These are phyloP conservation scores for Kentomonas sorsogonicus DNA, from an alignment of 208 protist genomes.

Conservation along the genomic window DNA sequence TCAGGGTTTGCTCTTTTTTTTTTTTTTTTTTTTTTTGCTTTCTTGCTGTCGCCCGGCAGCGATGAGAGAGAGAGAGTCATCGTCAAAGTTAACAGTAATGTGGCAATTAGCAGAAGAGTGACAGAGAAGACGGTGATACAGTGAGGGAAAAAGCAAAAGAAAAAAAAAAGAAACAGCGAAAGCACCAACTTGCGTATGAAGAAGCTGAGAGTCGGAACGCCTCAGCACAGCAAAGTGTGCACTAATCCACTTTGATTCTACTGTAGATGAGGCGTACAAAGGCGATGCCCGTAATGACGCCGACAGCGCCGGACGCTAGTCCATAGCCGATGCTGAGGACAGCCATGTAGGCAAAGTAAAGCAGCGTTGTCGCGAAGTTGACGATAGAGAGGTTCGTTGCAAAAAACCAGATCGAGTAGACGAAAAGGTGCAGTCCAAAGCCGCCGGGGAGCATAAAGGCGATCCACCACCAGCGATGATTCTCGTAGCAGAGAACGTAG, in stretches of 20 bases:
- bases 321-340: constrained; percentile 74
- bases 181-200: background rate
- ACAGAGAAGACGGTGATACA: background rate
- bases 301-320: constrained; percentile 75
- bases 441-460: constrained; percentile 90
- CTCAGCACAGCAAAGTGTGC: background rate
- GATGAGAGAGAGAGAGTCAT: background rate
- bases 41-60: background rate
- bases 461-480: constrained; percentile 98
- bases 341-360: constrained; percentile 90
- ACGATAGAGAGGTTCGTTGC: constrained; percentile 59
- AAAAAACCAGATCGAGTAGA: constrained; percentile 91
- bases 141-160: background rate
- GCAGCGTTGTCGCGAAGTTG: constrained; percentile 57
- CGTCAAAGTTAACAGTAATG: no score
- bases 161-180: background rate
- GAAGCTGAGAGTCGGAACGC: constrained; percentile 15
- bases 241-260: constrained; percentile 72
- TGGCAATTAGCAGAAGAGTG: no score
- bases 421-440: constrained; percentile 91
- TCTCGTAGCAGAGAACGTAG: constrained; percentile 96
- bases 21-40: constrained; percentile 4
- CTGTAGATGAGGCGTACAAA: constrained; percentile 86
- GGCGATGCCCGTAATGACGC: constrained; percentile 57
- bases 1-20: background rate